phyloP scores from a whole-genome alignment of 1,284 basidiomycete species.

The Ganoderma leucocontextum region DNA sequence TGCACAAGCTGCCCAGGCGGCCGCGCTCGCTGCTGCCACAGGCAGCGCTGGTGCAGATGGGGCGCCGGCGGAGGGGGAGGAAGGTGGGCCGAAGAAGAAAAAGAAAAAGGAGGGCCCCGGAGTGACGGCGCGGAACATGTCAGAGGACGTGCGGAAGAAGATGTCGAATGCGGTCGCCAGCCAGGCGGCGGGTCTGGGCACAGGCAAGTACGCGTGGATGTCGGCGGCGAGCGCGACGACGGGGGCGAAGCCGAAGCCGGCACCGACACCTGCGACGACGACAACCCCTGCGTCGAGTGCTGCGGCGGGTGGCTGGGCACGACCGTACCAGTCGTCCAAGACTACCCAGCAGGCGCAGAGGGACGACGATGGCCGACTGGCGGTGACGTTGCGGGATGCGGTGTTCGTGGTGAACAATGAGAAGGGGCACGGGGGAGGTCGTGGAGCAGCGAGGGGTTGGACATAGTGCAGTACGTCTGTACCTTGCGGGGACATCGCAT shows the following conservation, averaged over 20 bases:
- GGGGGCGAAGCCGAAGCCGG: conserved; percentile 56
- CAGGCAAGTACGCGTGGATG: conserved; percentile 87
- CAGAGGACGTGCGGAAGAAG: conserved; percentile 87
- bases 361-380: conserved; percentile 61
- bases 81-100: conserved; percentile 77
- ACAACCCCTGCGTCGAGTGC: conserved; percentile 47
- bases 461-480: conserved; percentile 43
- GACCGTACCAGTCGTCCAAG: conserved; percentile 66
- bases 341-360: conserved; percentile 50
- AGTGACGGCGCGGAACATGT: conserved; percentile 86
- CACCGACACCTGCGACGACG: conserved; percentile 39
- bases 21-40: conserved; percentile 63
- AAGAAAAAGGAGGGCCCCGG: conserved; percentile 86
- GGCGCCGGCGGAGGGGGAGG: conserved; percentile 49
- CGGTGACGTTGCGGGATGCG: conserved; percentile 78
- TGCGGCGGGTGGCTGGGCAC: conserved; percentile 59
- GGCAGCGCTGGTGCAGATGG: conserved; percentile 45
- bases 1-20: conserved; percentile 67
- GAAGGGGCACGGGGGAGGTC: conserved; percentile 79
- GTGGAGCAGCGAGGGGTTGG: conserved; percentile 77
- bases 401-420: conserved; percentile 84
- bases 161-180: conserved; percentile 90
- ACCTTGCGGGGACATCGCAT: background rate
- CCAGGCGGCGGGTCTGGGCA: conserved; percentile 80
- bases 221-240: conserved; percentile 59